A percentile compares a stretch with the other conserved stretches of the same genome.
phyloP scores from a whole-genome alignment of 805 yeast species.

The Candida coleopterorum region DNA sequence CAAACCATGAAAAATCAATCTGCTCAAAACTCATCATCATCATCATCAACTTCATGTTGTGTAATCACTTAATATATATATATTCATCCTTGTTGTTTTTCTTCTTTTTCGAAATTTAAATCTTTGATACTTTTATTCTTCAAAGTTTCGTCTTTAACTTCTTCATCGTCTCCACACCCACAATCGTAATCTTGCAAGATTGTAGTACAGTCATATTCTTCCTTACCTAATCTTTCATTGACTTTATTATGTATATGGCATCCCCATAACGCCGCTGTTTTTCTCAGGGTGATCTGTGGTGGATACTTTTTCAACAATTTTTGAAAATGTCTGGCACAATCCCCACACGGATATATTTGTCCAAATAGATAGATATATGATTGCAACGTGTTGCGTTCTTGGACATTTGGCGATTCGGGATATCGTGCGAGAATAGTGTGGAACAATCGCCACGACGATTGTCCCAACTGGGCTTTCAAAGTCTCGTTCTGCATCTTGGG shows the following conservation, averaged over 20 bases:
- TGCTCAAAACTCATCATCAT: too few species aligned
- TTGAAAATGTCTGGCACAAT: conserved; percentile 90
- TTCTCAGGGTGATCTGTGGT: conserved; percentile 74
- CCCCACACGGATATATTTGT: conserved; percentile 95
- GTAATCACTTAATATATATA: conserved; percentile 16
- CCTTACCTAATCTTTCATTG: conserved; percentile 64
- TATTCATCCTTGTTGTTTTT: conserved; percentile 37
- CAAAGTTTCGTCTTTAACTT: conserved; percentile 39
- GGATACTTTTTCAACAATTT: conserved; percentile 66
- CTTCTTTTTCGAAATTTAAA: conserved; percentile 39
- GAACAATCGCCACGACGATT: conserved; percentile 84
- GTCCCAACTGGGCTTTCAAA: conserved; percentile 76
- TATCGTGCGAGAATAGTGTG: conserved; percentile 91
- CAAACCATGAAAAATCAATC: conserved; percentile 12
- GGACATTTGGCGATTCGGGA: conserved; percentile 71
- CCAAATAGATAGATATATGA: conserved; percentile 72
- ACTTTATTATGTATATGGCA: conserved; percentile 89
- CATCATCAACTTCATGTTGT: conserved; percentile 21
- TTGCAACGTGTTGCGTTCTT: conserved; percentile 58
- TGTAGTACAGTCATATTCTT: conserved; percentile 75
- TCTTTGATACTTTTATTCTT: conserved; percentile 30
- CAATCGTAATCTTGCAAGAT: conserved; percentile 91
- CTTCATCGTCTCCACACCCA: conserved; percentile 84
- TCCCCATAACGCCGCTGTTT: conserved; percentile 92
- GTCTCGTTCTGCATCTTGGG: conserved; percentile 90